These are phyloP conservation scores for Epichloe baconii DNA, from an alignment of 2,329 filamentous ascomycete genomes.

Conservation along the genomic window DNA sequence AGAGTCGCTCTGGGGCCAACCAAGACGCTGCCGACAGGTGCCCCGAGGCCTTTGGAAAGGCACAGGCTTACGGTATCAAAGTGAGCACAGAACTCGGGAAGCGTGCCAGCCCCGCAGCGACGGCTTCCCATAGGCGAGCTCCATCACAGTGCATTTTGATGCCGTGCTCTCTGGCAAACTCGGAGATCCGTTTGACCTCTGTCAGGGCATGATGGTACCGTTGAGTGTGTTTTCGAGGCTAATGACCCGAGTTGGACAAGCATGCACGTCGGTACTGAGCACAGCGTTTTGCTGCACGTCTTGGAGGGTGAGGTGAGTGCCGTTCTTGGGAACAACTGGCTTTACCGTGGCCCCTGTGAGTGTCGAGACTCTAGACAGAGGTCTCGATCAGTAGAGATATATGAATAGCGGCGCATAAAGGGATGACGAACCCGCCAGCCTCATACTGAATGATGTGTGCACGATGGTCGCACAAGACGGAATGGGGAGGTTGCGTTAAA, in stretches of 20 bases:
- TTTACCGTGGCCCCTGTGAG: conserved; percentile 60
- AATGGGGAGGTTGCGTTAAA: conserved; percentile 66
- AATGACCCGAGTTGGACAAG: conserved; percentile 69
- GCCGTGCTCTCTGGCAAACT: conserved; percentile 50
- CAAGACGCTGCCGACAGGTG: conserved; percentile 66
- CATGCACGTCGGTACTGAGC: conserved; percentile 58
- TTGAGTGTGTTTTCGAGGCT: conserved; percentile 76
- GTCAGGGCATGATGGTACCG: conserved; percentile 66
- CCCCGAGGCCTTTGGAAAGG: conserved; percentile 73
- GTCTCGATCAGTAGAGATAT: background rate
- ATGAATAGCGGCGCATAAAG: background rate
- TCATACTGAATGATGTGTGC: conserved; percentile 63
- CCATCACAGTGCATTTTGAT: conserved; percentile 69
- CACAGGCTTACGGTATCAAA: conserved; percentile 69
- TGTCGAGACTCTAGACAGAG: conserved; percentile 46
- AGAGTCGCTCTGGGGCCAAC: conserved; percentile 34
- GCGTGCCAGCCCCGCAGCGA: conserved; percentile 51
- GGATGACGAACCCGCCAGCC: conserved; percentile 40
- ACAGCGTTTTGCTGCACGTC: conserved; percentile 57
- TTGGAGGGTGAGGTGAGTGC: conserved; percentile 59
- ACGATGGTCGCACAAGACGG: conserved; percentile 65
- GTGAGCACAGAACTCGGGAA: conserved; percentile 52
- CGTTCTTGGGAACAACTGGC: conserved; percentile 55
- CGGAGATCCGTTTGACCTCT: conserved; percentile 56
- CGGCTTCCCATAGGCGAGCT: conserved; percentile 71